Conservation (phyloP, 2,329 filamentous ascomycete species). For the Didymella sp. region DNA sequence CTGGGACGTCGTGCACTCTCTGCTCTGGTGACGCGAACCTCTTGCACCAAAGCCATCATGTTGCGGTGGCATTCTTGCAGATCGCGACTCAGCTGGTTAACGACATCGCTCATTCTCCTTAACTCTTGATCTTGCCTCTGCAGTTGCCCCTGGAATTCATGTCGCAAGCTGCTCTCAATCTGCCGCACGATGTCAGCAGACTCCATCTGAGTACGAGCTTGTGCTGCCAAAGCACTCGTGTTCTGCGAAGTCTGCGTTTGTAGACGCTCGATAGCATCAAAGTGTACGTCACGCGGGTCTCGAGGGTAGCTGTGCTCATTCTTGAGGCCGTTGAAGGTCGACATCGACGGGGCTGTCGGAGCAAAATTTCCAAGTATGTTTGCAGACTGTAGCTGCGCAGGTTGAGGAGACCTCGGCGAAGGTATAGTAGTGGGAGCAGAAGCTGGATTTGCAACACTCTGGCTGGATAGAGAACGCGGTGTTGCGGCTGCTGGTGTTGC, state of each 20-base stretch:
- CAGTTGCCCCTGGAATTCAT: slow-evolving; percentile 44
- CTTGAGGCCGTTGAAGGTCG: slow-evolving; percentile 20
- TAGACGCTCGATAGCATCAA: slow-evolving; percentile 54
- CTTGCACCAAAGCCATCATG: slow-evolving; percentile 48
- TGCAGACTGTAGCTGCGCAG: slow-evolving; percentile 22
- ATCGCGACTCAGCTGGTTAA: slow-evolving; percentile 51
- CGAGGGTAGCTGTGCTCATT: slow-evolving; percentile 43
- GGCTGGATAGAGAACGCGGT: slow-evolving; percentile 26
- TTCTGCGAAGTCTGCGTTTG: slow-evolving; percentile 59
- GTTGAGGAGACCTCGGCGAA: slow-evolving; percentile 23
- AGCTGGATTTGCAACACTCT: neutral
- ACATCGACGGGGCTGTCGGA: slow-evolving; percentile 23
- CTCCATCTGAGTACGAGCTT: slow-evolving; percentile 41
- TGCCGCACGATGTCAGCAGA: slow-evolving; percentile 37
- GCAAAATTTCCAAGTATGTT: slow-evolving; percentile 22
- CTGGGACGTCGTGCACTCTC: slow-evolving; percentile 29
- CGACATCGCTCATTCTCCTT: slow-evolving; percentile 50
- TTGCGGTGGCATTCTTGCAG: slow-evolving; percentile 49
- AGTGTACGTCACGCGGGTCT: slow-evolving; percentile 38
- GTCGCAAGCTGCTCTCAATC: slow-evolving; percentile 49
- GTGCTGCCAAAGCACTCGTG: slow-evolving; percentile 47
- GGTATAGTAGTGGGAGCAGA: neutral
- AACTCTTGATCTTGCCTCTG: slow-evolving; percentile 43
- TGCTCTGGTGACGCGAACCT: slow-evolving; percentile 35
- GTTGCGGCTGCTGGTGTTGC: slow-evolving; percentile 20